Percentiles rank a stretch among this genome's conserved stretches.
phyloP scores from a whole-genome alignment of 176 grass and related monocot genomes.

The Cenchrus americanus region DNA sequence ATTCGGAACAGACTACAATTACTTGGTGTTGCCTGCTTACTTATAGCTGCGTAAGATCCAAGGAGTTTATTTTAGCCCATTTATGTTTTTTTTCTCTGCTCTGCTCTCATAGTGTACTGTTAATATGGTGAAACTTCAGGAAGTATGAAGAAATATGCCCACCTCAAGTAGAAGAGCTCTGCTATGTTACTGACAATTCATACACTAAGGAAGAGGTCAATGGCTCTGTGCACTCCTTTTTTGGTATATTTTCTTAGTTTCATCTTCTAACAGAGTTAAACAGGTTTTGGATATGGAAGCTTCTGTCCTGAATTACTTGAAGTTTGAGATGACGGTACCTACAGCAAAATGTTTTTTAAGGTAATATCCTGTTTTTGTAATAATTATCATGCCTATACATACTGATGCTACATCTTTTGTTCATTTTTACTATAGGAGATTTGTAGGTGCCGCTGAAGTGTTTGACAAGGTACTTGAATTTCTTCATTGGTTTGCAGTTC shows the following conservation, averaged over 20 bases:
- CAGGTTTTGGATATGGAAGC: slow-evolving; percentile 92
- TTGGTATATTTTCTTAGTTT: slow-evolving; percentile 3
- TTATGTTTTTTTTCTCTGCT: neutral
- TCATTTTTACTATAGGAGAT: slow-evolving; percentile 55
- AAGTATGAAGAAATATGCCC: slow-evolving; percentile 97
- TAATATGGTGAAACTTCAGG: slow-evolving; percentile 51
- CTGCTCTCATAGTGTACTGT: slow-evolving; percentile 29
- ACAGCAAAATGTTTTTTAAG: slow-evolving; percentile 90
- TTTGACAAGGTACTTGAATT: slow-evolving; percentile 65
- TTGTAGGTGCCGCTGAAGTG: slow-evolving; percentile 70
- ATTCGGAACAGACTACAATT: slow-evolving; percentile 68
- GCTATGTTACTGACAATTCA: slow-evolving; percentile 89
- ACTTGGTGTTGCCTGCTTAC: slow-evolving; percentile 86
- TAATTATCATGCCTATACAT: slow-evolving; percentile 13
- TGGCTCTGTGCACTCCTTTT: neutral
- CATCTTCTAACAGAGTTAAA: slow-evolving; percentile 21
- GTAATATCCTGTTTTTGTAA: slow-evolving; percentile 43
- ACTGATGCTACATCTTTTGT: slow-evolving; percentile 7
- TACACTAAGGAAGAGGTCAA: slow-evolving; percentile 80
- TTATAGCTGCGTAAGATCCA: slow-evolving; percentile 90
- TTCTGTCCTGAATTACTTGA: slow-evolving; percentile 71
- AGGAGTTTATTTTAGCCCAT: neutral
- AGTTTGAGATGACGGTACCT: slow-evolving; percentile 84
- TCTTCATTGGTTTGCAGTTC: slow-evolving; percentile 32
- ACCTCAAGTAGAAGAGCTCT: slow-evolving; percentile 87